Percentiles rank a stretch among this genome's conserved stretches.
phyloP scores from a whole-genome alignment of 495 filamentous ascomycete species.

The Letharia lupina region DNA sequence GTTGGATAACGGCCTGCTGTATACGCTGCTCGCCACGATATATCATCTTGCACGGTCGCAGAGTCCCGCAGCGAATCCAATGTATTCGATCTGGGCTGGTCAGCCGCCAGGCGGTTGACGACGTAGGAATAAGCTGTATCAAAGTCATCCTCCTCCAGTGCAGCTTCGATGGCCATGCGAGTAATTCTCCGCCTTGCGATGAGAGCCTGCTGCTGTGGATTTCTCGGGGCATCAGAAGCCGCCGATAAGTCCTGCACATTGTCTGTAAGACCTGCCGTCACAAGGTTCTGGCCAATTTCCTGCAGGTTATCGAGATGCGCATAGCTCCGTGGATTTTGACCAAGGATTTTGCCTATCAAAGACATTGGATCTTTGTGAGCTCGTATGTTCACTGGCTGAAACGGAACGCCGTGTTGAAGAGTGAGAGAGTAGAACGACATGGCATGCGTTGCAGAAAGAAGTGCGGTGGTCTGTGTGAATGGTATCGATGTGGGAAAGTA shows the following conservation, averaged over 20 bases:
- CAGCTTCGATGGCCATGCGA: constrained; percentile 81
- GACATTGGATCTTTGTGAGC: constrained; percentile 78
- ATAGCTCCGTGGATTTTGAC: constrained; percentile 80
- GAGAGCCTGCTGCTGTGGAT: constrained; percentile 14
- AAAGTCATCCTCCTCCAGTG: constrained; percentile 81
- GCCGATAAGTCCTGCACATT: constrained; percentile 25
- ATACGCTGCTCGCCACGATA: constrained; percentile 87
- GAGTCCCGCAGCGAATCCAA: constrained; percentile 15
- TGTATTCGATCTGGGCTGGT: constrained; percentile 20
- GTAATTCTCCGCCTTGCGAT: constrained; percentile 59
- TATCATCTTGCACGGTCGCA: constrained; percentile 52
- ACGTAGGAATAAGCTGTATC: constrained; percentile 96
- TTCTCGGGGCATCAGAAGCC: constrained; percentile 7
- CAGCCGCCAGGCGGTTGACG: constrained; percentile 52
- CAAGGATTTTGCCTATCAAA: constrained; percentile 74
- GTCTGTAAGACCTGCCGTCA: constrained; percentile 54
- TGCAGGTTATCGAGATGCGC: constrained; percentile 79
- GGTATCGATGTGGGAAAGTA: constrained; percentile 50
- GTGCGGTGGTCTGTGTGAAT: constrained; percentile 51
- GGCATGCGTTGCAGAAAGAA: constrained; percentile 78
- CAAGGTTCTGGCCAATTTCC: constrained; percentile 66
- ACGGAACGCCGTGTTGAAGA: constrained; percentile 83
- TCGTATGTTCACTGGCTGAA: constrained; percentile 82
- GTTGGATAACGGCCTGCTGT: constrained; percentile 67
- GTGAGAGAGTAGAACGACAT: constrained; percentile 84